phyloP scores from a whole-genome alignment of 2,329 filamentous ascomycete species.

The Stagonosporopsis cucurbitacearum region DNA sequence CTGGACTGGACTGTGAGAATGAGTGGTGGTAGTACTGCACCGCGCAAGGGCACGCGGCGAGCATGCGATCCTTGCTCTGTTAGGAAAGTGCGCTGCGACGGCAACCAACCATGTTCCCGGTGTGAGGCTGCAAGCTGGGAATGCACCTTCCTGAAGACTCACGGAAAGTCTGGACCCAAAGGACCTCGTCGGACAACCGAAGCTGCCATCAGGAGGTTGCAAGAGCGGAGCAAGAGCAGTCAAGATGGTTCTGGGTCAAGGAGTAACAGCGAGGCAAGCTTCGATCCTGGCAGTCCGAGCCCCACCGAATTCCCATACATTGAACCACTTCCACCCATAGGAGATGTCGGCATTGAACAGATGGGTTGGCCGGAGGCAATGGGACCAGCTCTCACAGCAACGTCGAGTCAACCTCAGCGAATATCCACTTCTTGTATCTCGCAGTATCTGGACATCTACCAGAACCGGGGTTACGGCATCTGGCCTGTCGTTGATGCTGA shows the following conservation, averaged over 20 bases:
- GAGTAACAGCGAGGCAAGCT: conserved; percentile 44
- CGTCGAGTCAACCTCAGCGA: conserved; percentile 27
- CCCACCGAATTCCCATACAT: conserved; percentile 35
- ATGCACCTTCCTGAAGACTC: conserved; percentile 47
- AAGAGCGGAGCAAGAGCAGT: conserved; percentile 38
- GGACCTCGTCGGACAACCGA: conserved; percentile 45
- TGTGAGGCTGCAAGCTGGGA: conserved; percentile 46
- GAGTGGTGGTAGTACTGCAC: conserved; percentile 34
- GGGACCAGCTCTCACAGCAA: conserved; percentile 25
- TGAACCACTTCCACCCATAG: conserved; percentile 32
- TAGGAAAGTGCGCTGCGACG: conserved; percentile 45
- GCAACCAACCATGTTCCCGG: conserved; percentile 43
- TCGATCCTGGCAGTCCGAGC: conserved; percentile 40
- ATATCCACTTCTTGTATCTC: conserved; percentile 44
- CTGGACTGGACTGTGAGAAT: conserved; percentile 27
- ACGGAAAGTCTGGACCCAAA: conserved; percentile 47
- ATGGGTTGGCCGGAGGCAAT: conserved; percentile 37
- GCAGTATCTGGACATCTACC: conserved; percentile 43
- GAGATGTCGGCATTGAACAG: conserved; percentile 26
- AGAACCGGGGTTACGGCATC: conserved; percentile 40
- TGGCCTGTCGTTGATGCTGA: conserved; percentile 47
- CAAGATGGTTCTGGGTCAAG: conserved; percentile 29
- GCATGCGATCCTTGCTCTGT: conserved; percentile 48
- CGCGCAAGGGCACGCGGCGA: conserved; percentile 45
- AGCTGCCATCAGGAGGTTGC: conserved; percentile 43